Conservation (phyloP, 176 grass and related monocot genomes). For the Neostapfia colusana region DNA sequence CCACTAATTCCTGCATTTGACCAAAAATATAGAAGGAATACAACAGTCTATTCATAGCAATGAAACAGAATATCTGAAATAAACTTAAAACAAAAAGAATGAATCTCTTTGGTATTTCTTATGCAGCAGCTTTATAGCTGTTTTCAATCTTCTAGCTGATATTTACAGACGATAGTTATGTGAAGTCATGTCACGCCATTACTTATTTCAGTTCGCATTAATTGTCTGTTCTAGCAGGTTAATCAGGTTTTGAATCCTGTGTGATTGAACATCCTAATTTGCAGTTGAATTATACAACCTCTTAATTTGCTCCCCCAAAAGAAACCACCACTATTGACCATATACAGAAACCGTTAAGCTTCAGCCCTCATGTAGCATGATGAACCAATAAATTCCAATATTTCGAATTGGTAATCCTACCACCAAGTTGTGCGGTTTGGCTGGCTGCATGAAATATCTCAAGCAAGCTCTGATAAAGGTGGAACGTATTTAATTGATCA, state of each 20-base stretch:
- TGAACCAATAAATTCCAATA: neutral
- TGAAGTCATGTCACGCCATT: neutral
- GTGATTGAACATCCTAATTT: neutral
- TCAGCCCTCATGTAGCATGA: neutral
- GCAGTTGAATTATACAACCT: neutral
- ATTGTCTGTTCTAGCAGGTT: neutral
- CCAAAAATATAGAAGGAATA: slow-evolving; percentile 9
- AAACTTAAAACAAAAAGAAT: neutral
- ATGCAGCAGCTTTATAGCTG: neutral
- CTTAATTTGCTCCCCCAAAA: neutral
- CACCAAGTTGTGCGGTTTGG: neutral
- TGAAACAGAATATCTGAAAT: neutral
- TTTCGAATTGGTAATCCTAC: neutral
- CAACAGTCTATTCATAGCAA: slow-evolving; percentile 2
- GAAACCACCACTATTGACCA: neutral
- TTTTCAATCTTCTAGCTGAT: neutral
- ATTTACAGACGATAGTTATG: neutral
- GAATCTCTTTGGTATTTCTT: neutral
- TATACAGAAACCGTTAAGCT: neutral
- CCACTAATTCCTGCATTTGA: slow-evolving; percentile 69
- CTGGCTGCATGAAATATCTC: neutral
- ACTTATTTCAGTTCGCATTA: neutral
- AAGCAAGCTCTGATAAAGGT: neutral
- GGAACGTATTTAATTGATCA: neutral
- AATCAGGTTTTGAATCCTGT: neutral